These are phyloP conservation scores for Lentinula edodes DNA, from an alignment of 768 basidiomycete genomes.

Conservation along the genomic window DNA sequence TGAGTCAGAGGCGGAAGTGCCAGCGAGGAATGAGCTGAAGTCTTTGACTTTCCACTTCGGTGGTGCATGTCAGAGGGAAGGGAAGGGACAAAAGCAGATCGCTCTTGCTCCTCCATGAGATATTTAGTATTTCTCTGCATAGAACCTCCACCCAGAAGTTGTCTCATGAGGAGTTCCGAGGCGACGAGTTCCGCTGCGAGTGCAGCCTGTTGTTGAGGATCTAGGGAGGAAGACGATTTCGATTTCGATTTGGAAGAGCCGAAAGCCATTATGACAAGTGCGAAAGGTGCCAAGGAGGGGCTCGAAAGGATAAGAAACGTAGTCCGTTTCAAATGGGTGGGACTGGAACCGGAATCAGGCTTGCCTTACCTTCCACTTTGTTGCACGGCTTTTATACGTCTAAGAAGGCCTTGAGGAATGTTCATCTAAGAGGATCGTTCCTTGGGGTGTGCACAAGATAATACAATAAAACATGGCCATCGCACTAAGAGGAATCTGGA, in stretches of 20 bases:
- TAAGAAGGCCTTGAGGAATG: not conserved
- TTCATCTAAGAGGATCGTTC: not conserved
- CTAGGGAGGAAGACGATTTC: not conserved
- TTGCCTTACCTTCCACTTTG: too few relatives aligned
- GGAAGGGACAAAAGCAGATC: not conserved
- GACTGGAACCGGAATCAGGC: too few relatives aligned
- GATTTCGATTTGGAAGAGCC: constrained; percentile 2
- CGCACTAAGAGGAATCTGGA: not conserved
- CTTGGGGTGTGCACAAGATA: not conserved
- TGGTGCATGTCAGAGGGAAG: not conserved
- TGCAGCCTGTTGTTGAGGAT: not conserved
- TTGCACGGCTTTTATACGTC: not conserved
- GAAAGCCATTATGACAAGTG: not conserved
- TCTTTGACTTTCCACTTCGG: not conserved
- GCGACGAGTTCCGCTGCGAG: not conserved
- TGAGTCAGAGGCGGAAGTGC: not conserved
- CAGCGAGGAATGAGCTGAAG: not conserved
- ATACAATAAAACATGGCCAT: not conserved
- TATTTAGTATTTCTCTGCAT: not conserved
- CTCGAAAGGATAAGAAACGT: not conserved
- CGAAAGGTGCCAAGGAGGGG: not conserved
- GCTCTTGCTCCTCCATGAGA: not conserved
- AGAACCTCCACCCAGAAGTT: not conserved
- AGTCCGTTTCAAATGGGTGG: not conserved
- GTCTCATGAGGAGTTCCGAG: not conserved